Conservation (phyloP, 192 early-diverging fungal species). For the Geranomyces michiganensis region DNA sequence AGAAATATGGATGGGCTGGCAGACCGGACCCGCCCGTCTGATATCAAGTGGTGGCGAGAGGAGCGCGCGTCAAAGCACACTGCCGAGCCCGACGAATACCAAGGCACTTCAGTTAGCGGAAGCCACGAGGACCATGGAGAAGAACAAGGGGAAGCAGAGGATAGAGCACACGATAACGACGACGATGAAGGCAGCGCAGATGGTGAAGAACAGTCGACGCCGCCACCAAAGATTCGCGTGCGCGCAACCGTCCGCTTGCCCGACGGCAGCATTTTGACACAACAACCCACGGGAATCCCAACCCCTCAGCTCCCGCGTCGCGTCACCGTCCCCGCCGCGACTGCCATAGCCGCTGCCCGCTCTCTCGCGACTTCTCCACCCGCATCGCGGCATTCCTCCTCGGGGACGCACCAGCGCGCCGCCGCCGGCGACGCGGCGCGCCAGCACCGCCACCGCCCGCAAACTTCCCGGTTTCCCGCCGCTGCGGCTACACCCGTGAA, state of each 20-base stretch:
- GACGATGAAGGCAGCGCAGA: neutral
- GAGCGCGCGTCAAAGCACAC: neutral
- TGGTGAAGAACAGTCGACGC: neutral
- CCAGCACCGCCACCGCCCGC: neutral
- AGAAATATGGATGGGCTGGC: neutral
- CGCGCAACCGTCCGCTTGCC: constrained; percentile 3
- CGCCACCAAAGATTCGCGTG: constrained; percentile 3
- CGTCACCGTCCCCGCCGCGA: constrained; percentile 12
- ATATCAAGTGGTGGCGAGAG: constrained; percentile 7
- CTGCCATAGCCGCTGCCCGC: constrained; percentile 9
- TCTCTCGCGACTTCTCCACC: constrained; percentile 12
- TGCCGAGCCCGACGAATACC: neutral
- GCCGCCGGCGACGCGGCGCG: neutral
- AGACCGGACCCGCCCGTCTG: neutral
- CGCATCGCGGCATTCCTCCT: neutral
- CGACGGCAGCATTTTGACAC: neutral
- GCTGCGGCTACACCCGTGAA: neutral
- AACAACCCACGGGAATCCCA: neutral
- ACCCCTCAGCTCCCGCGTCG: neutral
- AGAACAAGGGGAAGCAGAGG: too few species aligned
- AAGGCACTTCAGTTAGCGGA: neutral
- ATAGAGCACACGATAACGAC: too few species aligned
- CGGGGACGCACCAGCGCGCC: too few species aligned
- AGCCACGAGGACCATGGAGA: neutral
- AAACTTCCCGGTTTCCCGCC: neutral